phyloP scores from a whole-genome alignment of 2,329 filamentous ascomycete species.

The Dothidotthia symphoricarpi region DNA sequence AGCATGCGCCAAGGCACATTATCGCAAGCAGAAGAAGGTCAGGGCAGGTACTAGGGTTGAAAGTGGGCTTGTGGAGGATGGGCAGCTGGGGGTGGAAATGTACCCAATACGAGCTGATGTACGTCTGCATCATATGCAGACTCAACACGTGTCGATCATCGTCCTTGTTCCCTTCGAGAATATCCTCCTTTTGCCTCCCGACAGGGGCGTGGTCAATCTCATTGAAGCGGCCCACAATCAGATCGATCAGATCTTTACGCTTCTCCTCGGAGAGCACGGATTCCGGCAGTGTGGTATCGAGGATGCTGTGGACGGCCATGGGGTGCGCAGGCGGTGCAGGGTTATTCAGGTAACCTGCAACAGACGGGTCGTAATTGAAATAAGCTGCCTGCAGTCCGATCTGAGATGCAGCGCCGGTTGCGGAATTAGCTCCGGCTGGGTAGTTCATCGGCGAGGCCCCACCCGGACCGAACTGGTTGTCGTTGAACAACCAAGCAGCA shows the following conservation, averaged over 20 bases:
- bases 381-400: constrained; percentile 52
- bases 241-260: constrained; percentile 75
- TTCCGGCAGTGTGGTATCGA: constrained; percentile 77
- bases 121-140: constrained; percentile 91
- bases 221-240: constrained; percentile 78
- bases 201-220: constrained; percentile 73
- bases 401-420: constrained; percentile 41
- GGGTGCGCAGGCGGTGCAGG: constrained; percentile 66
- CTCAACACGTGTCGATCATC: constrained; percentile 66
- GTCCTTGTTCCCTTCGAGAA: constrained; percentile 75
- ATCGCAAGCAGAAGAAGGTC: constrained; percentile 82
- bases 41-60: constrained; percentile 81
- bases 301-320: constrained; percentile 84
- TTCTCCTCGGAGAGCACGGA: constrained; percentile 83
- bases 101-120: constrained; percentile 84
- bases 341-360: constrained; percentile 50
- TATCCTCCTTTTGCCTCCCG: constrained; percentile 70
- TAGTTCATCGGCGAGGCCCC: constrained; percentile 42
- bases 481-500: constrained; percentile 79
- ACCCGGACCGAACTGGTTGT: constrained; percentile 51
- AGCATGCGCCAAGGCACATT: constrained; percentile 89
- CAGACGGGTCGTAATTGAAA: constrained; percentile 51
- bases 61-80: constrained; percentile 91
- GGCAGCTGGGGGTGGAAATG: constrained; percentile 94
- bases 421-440: constrained; percentile 33